Percentiles rank a stretch among this genome's conserved stretches.
These are phyloP conservation scores for Metschnikowia gelsemii DNA, from an alignment of 805 yeast species.

Conservation along the genomic window DNA sequence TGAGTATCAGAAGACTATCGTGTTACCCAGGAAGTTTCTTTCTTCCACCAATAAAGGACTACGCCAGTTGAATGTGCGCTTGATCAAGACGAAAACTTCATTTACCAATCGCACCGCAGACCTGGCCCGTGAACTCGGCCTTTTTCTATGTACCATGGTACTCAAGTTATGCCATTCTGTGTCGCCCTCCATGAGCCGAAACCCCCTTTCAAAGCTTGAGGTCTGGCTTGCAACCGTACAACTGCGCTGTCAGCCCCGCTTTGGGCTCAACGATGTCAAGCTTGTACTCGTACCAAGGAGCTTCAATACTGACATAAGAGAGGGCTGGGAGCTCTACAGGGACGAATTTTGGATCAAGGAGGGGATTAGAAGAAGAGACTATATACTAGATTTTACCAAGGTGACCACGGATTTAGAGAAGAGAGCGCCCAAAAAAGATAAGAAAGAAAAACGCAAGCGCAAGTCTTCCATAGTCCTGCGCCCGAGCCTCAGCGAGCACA, in stretches of 20 bases:
- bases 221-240: slow-evolving; percentile 40
- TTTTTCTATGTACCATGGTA: slow-evolving; percentile 31
- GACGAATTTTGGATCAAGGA: slow-evolving; percentile 93
- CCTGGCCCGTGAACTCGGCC: slow-evolving; percentile 36
- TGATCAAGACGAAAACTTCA: slow-evolving; percentile 58
- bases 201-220: slow-evolving; percentile 35
- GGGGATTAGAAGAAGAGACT: slow-evolving; percentile 56
- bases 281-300: slow-evolving; percentile 77
- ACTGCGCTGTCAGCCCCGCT: slow-evolving; percentile 54
- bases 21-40: slow-evolving; percentile 75
- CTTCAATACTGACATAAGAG: slow-evolving; percentile 79
- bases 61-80: slow-evolving; percentile 73
- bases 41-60: slow-evolving; percentile 86
- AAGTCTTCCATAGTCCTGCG: slow-evolving; percentile 14
- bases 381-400: slow-evolving; percentile 31
- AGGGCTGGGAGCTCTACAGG: slow-evolving; percentile 92
- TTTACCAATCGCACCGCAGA: slow-evolving; percentile 35
- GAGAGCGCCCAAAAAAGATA: slow-evolving; percentile 30
- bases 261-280: slow-evolving; percentile 76
- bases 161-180: slow-evolving; percentile 34
- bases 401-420: slow-evolving; percentile 7
- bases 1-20: slow-evolving; percentile 81
- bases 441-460: slow-evolving; percentile 37
- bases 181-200: slow-evolving; percentile 33
- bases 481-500: slow-evolving; percentile 13